Percentiles rank a stretch among this genome's conserved stretches.
phyloP scores from a whole-genome alignment of 768 basidiomycete species.

The Dioszegia hungarica region DNA sequence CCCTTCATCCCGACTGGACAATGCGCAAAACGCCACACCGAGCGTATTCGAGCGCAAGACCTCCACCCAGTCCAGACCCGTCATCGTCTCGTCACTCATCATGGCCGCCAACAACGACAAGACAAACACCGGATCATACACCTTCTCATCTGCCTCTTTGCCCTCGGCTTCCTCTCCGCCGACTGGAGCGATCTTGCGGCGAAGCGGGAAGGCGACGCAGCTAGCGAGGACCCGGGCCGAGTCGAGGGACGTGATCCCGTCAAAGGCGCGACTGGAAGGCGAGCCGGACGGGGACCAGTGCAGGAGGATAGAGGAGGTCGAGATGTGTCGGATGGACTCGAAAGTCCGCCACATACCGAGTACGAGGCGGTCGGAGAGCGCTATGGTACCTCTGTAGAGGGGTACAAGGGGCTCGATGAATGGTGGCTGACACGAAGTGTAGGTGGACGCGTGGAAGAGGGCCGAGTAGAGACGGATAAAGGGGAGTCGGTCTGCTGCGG shows the following conservation, averaged over 20 bases:
- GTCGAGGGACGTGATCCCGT: constrained; percentile 68
- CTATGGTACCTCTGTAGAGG: constrained; percentile 72
- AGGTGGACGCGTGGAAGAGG: constrained; percentile 71
- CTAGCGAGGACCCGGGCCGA: constrained; percentile 64
- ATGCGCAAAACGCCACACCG: constrained; percentile 64
- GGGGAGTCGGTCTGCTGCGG: constrained; percentile 51
- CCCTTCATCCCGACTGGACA: constrained; percentile 63
- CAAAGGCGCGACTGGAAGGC: constrained; percentile 54
- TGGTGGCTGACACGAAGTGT: constrained; percentile 76
- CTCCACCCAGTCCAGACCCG: constrained; percentile 75
- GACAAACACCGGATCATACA: constrained; percentile 78
- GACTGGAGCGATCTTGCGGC: constrained; percentile 51
- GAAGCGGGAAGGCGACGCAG: constrained; percentile 64
- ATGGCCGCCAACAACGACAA: constrained; percentile 63
- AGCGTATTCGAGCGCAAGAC: constrained; percentile 75
- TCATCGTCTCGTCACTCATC: constrained; percentile 57
- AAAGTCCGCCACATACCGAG: constrained; percentile 74
- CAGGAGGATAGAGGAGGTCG: constrained; percentile 61
- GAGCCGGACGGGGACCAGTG: constrained; percentile 61
- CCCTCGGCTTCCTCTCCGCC: constrained; percentile 3
- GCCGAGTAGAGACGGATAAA: constrained; percentile 59
- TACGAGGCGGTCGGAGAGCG: constrained; percentile 61
- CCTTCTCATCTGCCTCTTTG: constrained; percentile 37
- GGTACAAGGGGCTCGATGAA: constrained; percentile 72
- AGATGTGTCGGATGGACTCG: constrained; percentile 64